A percentile compares a stretch with the other conserved stretches of the same genome.
These are phyloP conservation scores for Neurospora sublineolata DNA, from an alignment of 495 filamentous ascomycete species.

Conservation along the genomic window DNA sequence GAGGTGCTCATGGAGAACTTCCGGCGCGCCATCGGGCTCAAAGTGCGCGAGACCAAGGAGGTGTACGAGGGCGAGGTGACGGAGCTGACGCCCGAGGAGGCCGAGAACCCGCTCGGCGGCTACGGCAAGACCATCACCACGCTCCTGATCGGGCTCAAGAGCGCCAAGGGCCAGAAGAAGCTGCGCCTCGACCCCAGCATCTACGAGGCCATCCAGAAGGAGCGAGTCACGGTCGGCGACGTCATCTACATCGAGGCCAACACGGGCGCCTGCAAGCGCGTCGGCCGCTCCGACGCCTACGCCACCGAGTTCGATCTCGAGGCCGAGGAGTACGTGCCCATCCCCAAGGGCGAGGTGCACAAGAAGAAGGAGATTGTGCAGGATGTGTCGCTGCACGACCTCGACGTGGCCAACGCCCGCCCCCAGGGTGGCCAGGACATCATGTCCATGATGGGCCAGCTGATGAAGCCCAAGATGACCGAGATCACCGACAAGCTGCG, in stretches of 20 bases:
- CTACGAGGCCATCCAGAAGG: slow-evolving; percentile 98
- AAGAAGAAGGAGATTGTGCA: slow-evolving; percentile 99
- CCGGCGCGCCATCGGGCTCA: slow-evolving; percentile 84
- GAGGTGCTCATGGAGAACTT: slow-evolving; percentile 99
- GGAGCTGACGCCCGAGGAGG: slow-evolving; percentile 88
- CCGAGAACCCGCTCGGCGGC: slow-evolving; percentile 93
- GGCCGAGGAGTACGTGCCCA: slow-evolving; percentile 96
- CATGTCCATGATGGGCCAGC: slow-evolving; percentile 99
- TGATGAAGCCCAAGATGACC: slow-evolving; percentile 98
- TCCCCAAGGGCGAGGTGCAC: slow-evolving; percentile 96
- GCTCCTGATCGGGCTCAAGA: slow-evolving; percentile 79
- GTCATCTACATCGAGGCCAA: slow-evolving; percentile 99
- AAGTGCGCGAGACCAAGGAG: slow-evolving; percentile 95
- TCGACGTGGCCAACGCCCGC: slow-evolving; percentile 91
- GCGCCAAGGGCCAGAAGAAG: slow-evolving; percentile 90
- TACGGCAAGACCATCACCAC: slow-evolving; percentile 93
- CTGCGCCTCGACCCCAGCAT: slow-evolving; percentile 91
- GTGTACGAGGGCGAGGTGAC: slow-evolving; percentile 97
- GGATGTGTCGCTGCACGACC: slow-evolving; percentile 90
- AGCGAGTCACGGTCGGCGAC: slow-evolving; percentile 88
- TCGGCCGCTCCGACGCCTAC: slow-evolving; percentile 89
- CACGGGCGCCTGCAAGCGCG: slow-evolving; percentile 91
- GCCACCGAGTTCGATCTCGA: slow-evolving; percentile 97
- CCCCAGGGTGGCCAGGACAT: slow-evolving; percentile 96
- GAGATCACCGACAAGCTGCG: slow-evolving; percentile 96